Percentiles rank a stretch among this genome's conserved stretches.
These are phyloP conservation scores for Lecanosticta acicola DNA, from an alignment of 2,329 filamentous ascomycete species.

Conservation along the genomic window DNA sequence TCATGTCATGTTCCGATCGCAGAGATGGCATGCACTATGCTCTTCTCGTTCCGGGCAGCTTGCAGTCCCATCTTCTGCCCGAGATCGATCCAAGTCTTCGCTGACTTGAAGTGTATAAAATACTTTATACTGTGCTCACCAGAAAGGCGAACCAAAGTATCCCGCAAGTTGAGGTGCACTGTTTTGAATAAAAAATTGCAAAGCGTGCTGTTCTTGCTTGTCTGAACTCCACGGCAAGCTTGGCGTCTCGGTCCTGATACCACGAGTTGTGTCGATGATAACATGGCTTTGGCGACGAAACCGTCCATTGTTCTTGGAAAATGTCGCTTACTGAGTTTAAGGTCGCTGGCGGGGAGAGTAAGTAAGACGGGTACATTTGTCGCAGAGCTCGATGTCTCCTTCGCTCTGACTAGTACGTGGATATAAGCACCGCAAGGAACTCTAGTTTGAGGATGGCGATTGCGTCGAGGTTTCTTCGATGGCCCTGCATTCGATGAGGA, in stretches of 20 bases:
- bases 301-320: background rate
- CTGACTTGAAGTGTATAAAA: too few relatives aligned
- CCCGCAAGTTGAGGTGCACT: constrained; percentile 23
- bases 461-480: constrained; percentile 4
- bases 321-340: background rate
- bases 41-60: constrained; percentile 18
- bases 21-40: constrained; percentile 21
- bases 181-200: constrained; percentile 22
- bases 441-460: constrained; percentile 11
- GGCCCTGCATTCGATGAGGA: background rate
- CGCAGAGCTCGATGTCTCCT: constrained; percentile 20
- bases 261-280: constrained; percentile 17
- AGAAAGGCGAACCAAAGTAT: constrained; percentile 26
- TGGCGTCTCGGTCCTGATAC: constrained; percentile 12
- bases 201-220: constrained; percentile 18
- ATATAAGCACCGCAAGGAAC: constrained; percentile 26
- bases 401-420: constrained; percentile 20
- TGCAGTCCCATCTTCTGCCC: constrained; percentile 21
- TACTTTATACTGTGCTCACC: too few relatives aligned
- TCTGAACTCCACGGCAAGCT: constrained; percentile 17
- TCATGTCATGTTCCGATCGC: constrained; percentile 25
- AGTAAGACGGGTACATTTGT: constrained; percentile 18
- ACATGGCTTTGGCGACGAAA: constrained; percentile 16
- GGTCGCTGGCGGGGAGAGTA: constrained; percentile 13
- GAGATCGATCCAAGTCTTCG: too few relatives aligned